A percentile compares a stretch with the other conserved stretches of the same genome.
phyloP scores from a whole-genome alignment of 2,329 filamentous ascomycete genomes.

The Aureobasidium sp. region DNA sequence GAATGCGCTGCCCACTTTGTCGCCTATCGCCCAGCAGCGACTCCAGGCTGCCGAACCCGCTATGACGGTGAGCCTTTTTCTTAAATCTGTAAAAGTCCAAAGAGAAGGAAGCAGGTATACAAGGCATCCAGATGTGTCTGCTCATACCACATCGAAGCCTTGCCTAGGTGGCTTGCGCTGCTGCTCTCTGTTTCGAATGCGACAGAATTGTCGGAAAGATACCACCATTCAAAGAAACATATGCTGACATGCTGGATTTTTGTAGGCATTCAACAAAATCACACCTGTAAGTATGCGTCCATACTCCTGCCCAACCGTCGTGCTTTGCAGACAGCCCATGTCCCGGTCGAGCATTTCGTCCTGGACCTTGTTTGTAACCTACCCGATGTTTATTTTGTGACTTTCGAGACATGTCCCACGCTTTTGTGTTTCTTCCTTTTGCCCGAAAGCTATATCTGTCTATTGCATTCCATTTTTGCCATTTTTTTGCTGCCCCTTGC shows the following conservation, averaged over 20 bases:
- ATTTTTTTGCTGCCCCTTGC: background rate
- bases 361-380: background rate
- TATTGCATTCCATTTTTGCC: background rate
- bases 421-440: no score
- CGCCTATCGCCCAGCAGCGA: constrained; percentile 50
- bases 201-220: background rate
- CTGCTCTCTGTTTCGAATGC: background rate
- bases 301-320: background rate
- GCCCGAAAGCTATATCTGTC: no score
- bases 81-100: background rate
- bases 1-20: constrained; percentile 72
- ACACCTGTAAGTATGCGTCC: constrained; percentile 58
- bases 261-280: constrained; percentile 54
- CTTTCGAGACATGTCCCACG: background rate
- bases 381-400: background rate
- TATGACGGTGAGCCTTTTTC: constrained; percentile 12
- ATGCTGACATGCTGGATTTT: constrained; percentile 1
- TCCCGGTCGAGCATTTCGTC: background rate
- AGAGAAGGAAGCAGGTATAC: background rate
- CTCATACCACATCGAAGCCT: background rate
- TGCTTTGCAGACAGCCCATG: background rate
- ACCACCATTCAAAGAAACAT: background rate
- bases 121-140: background rate
- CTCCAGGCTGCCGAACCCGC: constrained; percentile 41
- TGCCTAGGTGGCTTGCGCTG: background rate